phyloP scores from a whole-genome alignment of 225 moss, liverwort and hornwort species.

The Straminergon stramineum region DNA sequence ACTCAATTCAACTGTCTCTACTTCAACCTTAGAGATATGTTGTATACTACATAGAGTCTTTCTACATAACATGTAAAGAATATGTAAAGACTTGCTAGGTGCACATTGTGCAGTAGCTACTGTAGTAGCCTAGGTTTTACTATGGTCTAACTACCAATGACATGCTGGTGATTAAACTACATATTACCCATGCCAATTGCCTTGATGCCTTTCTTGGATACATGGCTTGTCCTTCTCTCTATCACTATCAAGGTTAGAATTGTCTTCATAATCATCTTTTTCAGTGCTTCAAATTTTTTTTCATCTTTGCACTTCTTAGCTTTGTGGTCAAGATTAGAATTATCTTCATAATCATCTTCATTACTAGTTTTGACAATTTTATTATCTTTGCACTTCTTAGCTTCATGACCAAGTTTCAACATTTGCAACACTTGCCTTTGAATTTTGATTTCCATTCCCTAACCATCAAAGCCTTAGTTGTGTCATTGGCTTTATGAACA shows the following conservation, averaged over 20 bases:
- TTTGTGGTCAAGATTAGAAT: background rate
- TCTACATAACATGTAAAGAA: too few species aligned
- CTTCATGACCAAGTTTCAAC: background rate
- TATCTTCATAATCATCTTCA: background rate
- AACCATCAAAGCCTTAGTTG: background rate
- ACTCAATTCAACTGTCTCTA: background rate
- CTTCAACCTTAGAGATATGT: accelerated
- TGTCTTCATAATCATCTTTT: background rate
- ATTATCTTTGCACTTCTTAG: background rate
- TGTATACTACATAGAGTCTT: background rate
- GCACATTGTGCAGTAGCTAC: background rate
- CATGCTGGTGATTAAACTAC: background rate
- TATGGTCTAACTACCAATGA: background rate
- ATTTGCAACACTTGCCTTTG: background rate
- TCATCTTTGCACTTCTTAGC: background rate
- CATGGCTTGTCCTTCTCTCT: too few species aligned
- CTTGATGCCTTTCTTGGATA: background rate
- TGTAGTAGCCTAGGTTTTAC: background rate
- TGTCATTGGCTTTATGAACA: background rate
- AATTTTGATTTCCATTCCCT: background rate
- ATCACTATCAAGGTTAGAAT: background rate
- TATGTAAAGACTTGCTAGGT: background rate
- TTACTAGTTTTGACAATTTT: background rate
- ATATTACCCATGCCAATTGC: background rate
- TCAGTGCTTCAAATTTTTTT: background rate